phyloP scores from a whole-genome alignment of 2,329 filamentous ascomycete genomes.

The Harringtonia lauricola region DNA sequence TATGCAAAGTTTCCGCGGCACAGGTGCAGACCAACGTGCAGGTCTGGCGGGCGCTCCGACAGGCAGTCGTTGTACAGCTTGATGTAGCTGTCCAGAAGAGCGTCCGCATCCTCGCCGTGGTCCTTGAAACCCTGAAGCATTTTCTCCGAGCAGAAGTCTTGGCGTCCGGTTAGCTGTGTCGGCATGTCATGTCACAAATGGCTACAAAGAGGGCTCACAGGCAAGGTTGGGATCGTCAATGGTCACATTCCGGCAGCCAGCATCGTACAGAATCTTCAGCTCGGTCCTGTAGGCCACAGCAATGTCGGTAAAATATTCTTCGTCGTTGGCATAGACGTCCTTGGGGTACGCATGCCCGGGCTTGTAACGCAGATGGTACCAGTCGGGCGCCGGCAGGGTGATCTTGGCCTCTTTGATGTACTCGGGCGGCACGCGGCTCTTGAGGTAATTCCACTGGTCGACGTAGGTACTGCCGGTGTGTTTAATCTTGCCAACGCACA shows the following conservation, averaged over 20 bases:
- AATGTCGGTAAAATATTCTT: constrained; percentile 39
- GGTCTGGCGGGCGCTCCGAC: constrained; percentile 45
- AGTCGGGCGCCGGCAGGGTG: constrained; percentile 50
- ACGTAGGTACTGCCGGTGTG: constrained; percentile 32
- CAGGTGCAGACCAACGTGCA: constrained; percentile 63
- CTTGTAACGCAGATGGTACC: constrained; percentile 46
- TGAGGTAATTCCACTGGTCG: constrained; percentile 29
- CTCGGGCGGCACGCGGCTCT: constrained; percentile 41
- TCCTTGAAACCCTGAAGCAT: constrained; percentile 49
- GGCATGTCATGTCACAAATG: too few species aligned
- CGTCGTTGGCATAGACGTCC: constrained; percentile 33
- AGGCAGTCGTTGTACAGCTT: constrained; percentile 64
- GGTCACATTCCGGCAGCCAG: constrained; percentile 40
- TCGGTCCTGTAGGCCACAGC: constrained; percentile 37
- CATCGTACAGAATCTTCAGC: constrained; percentile 34
- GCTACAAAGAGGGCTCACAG: constrained; percentile 13
- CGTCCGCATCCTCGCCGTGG: constrained; percentile 49
- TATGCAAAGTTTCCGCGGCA: constrained; percentile 52
- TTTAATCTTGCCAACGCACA: constrained; percentile 35
- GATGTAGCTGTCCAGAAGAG: constrained; percentile 59
- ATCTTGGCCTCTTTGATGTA: constrained; percentile 54
- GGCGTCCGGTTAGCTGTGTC: background rate
- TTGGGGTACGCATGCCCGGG: constrained; percentile 36
- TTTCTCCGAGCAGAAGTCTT: constrained; percentile 57
- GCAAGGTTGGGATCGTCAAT: constrained; percentile 53